These are phyloP conservation scores for Pilatotrama ljubarskyi DNA, from an alignment of 768 basidiomycete genomes.

Conservation along the genomic window DNA sequence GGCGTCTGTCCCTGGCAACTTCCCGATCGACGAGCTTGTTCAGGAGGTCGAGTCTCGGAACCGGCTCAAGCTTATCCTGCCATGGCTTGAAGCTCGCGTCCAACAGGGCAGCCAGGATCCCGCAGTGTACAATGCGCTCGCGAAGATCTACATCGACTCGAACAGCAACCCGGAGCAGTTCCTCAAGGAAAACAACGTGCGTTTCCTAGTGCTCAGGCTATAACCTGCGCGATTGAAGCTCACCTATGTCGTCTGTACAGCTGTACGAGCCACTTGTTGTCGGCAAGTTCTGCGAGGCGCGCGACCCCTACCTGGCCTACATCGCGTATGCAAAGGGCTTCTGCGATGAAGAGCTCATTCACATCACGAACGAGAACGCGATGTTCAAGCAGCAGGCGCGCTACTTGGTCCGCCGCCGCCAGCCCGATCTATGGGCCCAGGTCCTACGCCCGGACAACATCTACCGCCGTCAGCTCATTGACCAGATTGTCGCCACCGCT, in stretches of 20 bases:
- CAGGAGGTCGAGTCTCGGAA: conserved; percentile 97
- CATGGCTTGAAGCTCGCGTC: conserved; percentile 94
- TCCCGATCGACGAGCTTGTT: conserved; percentile 97
- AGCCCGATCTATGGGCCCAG: conserved; percentile 94
- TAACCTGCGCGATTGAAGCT: conserved; percentile 7
- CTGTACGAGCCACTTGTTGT: conserved; percentile 96
- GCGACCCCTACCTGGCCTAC: conserved; percentile 97
- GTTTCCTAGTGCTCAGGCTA: conserved; percentile 32
- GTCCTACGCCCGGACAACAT: conserved; percentile 88
- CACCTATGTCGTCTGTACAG: conserved; percentile 39
- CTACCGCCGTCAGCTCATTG: conserved; percentile 90
- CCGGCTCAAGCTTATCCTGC: conserved; percentile 92
- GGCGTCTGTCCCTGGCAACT: conserved; percentile 91
- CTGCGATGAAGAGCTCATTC: conserved; percentile 96
- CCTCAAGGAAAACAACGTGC: conserved; percentile 97
- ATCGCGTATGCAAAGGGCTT: conserved; percentile 99
- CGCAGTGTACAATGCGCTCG: conserved; percentile 93
- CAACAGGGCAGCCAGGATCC: conserved; percentile 93
- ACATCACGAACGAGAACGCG: conserved; percentile 97
- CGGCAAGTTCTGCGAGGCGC: conserved; percentile 98
- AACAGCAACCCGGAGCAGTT: conserved; percentile 98
- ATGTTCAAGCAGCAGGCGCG: conserved; percentile 99
- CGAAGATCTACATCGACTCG: conserved; percentile 98
- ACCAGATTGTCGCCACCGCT: conserved; percentile 93
- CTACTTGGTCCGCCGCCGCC: conserved; percentile 94